These are phyloP conservation scores for Ceratobasidium sp. DNA, from an alignment of 1,284 basidiomycete species.

Conservation along the genomic window DNA sequence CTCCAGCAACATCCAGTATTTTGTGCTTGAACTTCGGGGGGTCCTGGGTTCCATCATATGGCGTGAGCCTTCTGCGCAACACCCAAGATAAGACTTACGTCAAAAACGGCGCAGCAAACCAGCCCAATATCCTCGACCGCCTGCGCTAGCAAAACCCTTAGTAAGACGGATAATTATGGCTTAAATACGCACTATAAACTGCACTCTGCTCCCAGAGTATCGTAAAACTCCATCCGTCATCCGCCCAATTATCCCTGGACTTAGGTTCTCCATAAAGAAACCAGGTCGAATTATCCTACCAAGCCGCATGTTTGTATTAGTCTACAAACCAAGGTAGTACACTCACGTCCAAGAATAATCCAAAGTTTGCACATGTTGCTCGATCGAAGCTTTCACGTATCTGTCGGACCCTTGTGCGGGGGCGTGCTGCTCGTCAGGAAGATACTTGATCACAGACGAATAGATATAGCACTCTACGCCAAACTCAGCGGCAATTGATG, in stretches of 20 bases:
- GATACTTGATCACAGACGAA: constrained; percentile 55
- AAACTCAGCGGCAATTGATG: constrained; percentile 56
- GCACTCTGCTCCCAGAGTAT: constrained; percentile 54
- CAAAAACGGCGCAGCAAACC: constrained; percentile 56
- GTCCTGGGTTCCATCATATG: constrained; percentile 48
- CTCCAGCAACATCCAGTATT: constrained; percentile 55
- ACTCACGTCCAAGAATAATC: constrained; percentile 59
- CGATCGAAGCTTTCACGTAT: constrained; percentile 57
- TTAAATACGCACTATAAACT: constrained; percentile 55
- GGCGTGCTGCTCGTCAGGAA: constrained; percentile 56
- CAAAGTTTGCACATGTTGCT: constrained; percentile 56
- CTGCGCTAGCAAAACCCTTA: constrained; percentile 48
- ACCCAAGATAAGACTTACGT: constrained; percentile 48
- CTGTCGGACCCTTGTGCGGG: constrained; percentile 53
- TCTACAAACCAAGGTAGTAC: background rate
- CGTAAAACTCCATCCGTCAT: constrained; percentile 55
- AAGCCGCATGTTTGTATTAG: background rate
- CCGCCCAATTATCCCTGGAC: constrained; percentile 55
- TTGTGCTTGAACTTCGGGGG: constrained; percentile 52
- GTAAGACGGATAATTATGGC: too few relatives aligned
- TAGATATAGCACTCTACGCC: constrained; percentile 55
- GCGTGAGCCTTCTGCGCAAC: too few relatives aligned
- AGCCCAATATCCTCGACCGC: constrained; percentile 58
- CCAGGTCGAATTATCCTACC: constrained; percentile 55
- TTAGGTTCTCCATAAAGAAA: constrained; percentile 60